Base-by-base conservation (phyloP, 2,329 filamentous ascomycete species). In the Aspergillus tanneri region DNA sequence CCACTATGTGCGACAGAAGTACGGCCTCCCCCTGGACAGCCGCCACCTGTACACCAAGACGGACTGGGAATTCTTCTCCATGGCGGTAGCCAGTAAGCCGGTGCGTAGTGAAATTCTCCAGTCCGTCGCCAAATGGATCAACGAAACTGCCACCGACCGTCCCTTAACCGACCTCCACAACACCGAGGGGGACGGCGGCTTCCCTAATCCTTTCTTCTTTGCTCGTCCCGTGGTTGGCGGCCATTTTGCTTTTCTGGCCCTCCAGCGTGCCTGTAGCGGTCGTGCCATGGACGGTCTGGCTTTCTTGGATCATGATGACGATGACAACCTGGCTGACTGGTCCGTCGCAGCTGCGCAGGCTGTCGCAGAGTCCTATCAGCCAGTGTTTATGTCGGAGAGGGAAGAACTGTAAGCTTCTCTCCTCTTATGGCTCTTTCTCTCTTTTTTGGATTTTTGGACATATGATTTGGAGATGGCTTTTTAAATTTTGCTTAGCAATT, bases 61-160 rank as follows among this genome's bases (percentile, higher is more conserved):
- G 23, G 90, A 95, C 70, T 95, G 90, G 90, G 86, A 93, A 60
- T 90, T 95, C 66, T 91, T 93, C 67, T 87, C 88, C 0, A 89
- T 90, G 38, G 87, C 89, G 2, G 86, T 95, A 4, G 82, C 88
- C 3, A 84, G 83, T 57, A 80, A 81, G 64, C 72, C 77, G 49
- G 86, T 87, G 1, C 79, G 89, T 45, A 77, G 78, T 2, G 82
- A 87, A 64, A 90, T 95, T 42, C 72, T 93, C 27, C 78, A 88
- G 50, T 80, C 82, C 14, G 85, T 93, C 32, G 87, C 88, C 1
- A 74, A 73, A 47, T 95, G 90, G 90, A 76, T 95, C 50, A 95
- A 93, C 62, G 88, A 95, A 70, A 95, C 89, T 1, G 75, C 70
- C 14, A 91, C 83, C 7, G 86, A 92, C 68, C 77, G 83, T 9